Percentiles rank a stretch among this genome's conserved stretches.
Conservation (phyloP, 1,284 basidiomycete genomes). For the Ganoderma lingzhi region DNA sequence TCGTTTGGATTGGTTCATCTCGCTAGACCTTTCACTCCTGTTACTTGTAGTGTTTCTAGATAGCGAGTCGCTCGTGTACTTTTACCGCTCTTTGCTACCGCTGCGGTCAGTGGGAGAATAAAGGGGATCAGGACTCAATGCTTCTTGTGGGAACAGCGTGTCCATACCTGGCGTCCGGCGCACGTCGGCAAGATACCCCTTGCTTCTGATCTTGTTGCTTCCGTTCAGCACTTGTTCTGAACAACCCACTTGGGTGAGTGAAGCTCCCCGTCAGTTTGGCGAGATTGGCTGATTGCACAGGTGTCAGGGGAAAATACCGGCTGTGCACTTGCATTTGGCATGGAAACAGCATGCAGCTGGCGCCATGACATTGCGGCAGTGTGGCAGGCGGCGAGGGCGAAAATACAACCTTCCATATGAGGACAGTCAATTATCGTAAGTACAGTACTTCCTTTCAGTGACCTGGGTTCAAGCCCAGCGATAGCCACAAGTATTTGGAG, state of each 20-base stretch:
- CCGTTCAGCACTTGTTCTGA: conserved; percentile 2
- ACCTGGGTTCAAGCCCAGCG: background rate
- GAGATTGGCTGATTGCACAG: background rate
- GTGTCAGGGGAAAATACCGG: background rate
- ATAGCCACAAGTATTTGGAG: background rate
- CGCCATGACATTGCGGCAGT: background rate
- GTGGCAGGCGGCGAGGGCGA: background rate
- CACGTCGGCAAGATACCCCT: background rate
- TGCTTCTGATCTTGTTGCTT: background rate
- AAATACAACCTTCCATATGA: background rate
- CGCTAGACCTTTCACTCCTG: conserved; percentile 15
- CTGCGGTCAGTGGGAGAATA: conserved; percentile 34
- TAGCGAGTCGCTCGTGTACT: conserved; percentile 33
- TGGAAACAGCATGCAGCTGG: background rate
- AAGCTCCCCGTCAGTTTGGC: background rate
- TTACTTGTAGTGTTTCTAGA: conserved; percentile 15
- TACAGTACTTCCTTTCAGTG: too few species aligned
- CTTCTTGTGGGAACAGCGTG: background rate
- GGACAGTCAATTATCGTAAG: background rate
- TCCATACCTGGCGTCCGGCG: background rate
- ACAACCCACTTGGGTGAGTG: background rate
- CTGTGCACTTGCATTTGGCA: background rate
- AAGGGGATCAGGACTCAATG: conserved; percentile 31
- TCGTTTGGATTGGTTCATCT: conserved; percentile 6
- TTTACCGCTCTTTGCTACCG: conserved; percentile 27